Evolutionary conservation across 139 green algal genomes (phyloP), one percentile per base, ranked within the genome.

Genomic region (Micractinium conductrix): DNA sequence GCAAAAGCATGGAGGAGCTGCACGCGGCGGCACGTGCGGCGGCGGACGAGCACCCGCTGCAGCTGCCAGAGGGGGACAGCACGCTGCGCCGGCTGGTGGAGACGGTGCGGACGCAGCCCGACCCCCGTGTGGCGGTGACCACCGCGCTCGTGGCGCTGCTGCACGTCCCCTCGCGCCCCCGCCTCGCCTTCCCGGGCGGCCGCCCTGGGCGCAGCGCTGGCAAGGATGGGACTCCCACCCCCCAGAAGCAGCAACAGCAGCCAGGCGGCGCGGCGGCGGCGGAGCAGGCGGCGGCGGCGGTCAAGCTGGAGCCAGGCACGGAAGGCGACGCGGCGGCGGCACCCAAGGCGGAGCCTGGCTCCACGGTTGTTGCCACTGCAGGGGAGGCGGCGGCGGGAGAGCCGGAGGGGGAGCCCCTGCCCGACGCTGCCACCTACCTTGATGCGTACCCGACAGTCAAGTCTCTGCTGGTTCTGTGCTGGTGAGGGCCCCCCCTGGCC

Each of bases 171-270:
- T 43, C 33, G 14, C 68, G 69, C 48, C 80, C 80, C 1, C 68
- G 69, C 17, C 68, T 85, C 12, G 80, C 80, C 80, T 85, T 85
- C 50, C 67, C 80, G 12, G 30, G 26, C 28, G 80, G n/a, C 68
- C 80, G 53, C 22, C 37, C 45, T 37, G 2, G 0, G 19, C 79
- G 24, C 45, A 68, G 35, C 55, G 21, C 17, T n/a, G n/a, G n/a
- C n/a, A n/a, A n/a, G n/a, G n/a, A n/a, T n/a, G n/a, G n/a, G n/a
- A n/a, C n/a, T n/a, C n/a, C n/a, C n/a, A n/a, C n/a, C n/a, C n/a
- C n/a, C n/a, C n/a, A n/a, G n/a, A n/a, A n/a, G n/a, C n/a, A n/a
- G n/a, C 53, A 62, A 62, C 19, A 22, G 53, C n/a, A 43, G 50
- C 74, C 16, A 10, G 74, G 44, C 6, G 44, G 4, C 44, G 50